Evolutionary conservation across 306 rosid genomes (phyloP), one percentile per base, ranked within the genome.

Genomic region (Inga leiocalycina): DNA sequence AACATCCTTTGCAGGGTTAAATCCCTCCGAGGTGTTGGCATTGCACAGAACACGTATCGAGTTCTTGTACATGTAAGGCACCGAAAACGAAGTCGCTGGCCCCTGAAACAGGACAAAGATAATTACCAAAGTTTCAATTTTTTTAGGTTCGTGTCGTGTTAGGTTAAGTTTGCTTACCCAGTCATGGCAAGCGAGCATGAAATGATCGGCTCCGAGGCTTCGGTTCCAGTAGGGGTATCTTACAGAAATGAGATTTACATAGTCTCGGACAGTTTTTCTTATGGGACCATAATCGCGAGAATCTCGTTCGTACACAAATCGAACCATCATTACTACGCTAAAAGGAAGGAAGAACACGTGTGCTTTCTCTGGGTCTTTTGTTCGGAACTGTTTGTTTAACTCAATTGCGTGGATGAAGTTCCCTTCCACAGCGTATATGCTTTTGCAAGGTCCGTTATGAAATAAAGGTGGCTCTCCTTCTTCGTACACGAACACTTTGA

Each of bases 1-100:
- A 0, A 86, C 98, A 67, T 96, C 99, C 86, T 89, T 94, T 6
- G 87, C 16, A 0, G 97, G 99, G 70, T 88, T 84, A 84, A 96
- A 96, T 39, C 97, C 98, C 72, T 96, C 99, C 0, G 98, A 94
- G 13, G 99, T 96, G 83, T 96, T 96, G 0, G 99, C 99, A 88
- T 96, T 96, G 86, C 99, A 96, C 0, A 96, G 77, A 3, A 86
- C 98, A 1, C 95, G 91, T 4, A 96, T 91, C 4, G 98, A 91
- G 71, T 96, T 91, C 35, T 85, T 88, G 74, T 64, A 44, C 62
- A 94, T 81, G 81, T 84, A 14, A 15, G 92, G 92, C 79, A 86
- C 73, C 0, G 97, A 88, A 4, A 17, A 34, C 59, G 99, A 89
- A 11, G 91, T 57, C 83, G 85, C 91, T 0, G 99, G 99, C 89